These are phyloP conservation scores for Debaryomycetaceae sp. DNA, from an alignment of 1,139 yeast genomes.

Conservation along the genomic window DNA sequence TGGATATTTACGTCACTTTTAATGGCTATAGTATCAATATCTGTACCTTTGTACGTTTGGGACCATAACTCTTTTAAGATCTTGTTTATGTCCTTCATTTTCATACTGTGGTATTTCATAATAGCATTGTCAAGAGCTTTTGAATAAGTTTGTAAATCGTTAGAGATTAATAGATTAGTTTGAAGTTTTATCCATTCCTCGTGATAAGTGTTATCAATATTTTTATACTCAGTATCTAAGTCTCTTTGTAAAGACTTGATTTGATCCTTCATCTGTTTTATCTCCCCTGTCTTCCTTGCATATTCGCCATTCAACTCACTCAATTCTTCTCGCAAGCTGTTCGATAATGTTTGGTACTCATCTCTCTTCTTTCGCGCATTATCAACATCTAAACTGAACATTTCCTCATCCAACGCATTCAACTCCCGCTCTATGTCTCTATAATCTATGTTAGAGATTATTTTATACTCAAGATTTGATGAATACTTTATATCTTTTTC, in stretches of 20 bases:
- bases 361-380: conserved; percentile 66
- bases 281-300: conserved; percentile 81
- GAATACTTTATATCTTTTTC: conserved; percentile 35
- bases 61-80: conserved; percentile 92
- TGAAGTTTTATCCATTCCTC: conserved; percentile 75
- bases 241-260: conserved; percentile 54
- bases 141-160: conserved; percentile 78
- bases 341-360: conserved; percentile 60
- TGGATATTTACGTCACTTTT: conserved; percentile 70
- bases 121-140: conserved; percentile 90
- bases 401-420: conserved; percentile 23
- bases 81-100: conserved; percentile 90
- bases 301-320: conserved; percentile 61
- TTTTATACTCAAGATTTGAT: conserved; percentile 33
- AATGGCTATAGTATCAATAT: conserved; percentile 86
- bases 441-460: conserved; percentile 40
- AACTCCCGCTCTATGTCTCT: conserved; percentile 28
- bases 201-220: conserved; percentile 61
- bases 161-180: conserved; percentile 74
- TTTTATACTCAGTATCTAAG: conserved; percentile 65
- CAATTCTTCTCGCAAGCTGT: conserved; percentile 50
- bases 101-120: conserved; percentile 86
- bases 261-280: conserved; percentile 79
- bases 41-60: conserved; percentile 90
- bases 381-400: conserved; percentile 38